Evolutionary conservation across 2,329 filamentous ascomycete species (phyloP), one percentile per base, ranked within the genome.

Genomic region (Akanthomyces muscarius): DNA sequence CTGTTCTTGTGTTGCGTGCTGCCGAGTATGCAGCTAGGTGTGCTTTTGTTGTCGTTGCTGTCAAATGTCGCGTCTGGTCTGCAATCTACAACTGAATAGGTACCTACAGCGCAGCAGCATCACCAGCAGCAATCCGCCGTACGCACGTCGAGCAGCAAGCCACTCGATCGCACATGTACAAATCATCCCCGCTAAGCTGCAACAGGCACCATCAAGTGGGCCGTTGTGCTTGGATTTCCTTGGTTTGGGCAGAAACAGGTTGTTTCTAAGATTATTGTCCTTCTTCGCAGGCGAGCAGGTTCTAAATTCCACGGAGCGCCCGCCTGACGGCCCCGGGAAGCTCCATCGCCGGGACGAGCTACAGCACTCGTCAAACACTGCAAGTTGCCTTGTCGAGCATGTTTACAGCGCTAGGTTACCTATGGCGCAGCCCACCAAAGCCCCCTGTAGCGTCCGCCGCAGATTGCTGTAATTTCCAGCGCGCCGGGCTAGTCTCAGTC

Each of bases 81-180:
- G 28, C 28, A 4, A 30, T 30, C 28, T 6, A 30, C 28, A 30
- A 30, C 21, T 21, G 21, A 21, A 21, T 21, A 21, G 21, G 21
- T 30, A 6, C 28, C 28, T 21, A 21, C 21, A 6, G 28, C 28
- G 28, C 28, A 6, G 28, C 4, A 30, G 28, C 28, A 30, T 30
- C 28, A 30, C 28, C 28, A 30, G 4, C 28, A 30, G 28, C 28
- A 30, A 21, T 21, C 21, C 21, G 21, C 21, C 21, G 28, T 30
- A 6, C 6, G 28, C 28, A 30, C 28, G 28, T 30, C 28, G 28
- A 30, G 28, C 28, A 30, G 16, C 54, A 57, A 59, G 56, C 56
- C 56, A 59, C 56, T 42, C 56, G 56, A 59, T 59, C 56, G 56
- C 33, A 59, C 30, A 45, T 59, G 41, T 16, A 13, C 44, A 41